Conservation (phyloP, 1,284 basidiomycete species). For the Ustilago sp. region DNA sequence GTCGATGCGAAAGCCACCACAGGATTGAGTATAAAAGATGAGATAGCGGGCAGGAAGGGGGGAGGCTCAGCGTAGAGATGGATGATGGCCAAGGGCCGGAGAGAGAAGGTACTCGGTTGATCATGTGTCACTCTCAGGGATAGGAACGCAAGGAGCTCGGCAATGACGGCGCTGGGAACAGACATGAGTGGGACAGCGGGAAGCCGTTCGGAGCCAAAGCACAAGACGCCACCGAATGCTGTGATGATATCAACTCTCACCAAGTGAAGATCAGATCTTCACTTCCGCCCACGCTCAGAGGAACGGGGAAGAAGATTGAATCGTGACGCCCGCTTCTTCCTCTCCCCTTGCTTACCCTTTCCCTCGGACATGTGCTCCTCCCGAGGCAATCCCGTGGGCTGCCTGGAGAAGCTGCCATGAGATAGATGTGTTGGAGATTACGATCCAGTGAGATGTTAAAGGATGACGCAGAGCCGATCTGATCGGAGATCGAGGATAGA, state of each 20-base stretch:
- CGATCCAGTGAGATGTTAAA: too few relatives aligned
- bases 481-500: too few relatives aligned
- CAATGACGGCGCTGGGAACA: constrained; percentile 4
- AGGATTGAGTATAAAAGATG: too few relatives aligned
- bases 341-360: background rate
- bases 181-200: background rate
- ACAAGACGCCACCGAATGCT: background rate
- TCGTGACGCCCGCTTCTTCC: constrained; percentile 1
- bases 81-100: background rate
- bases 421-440: background rate
- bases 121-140: background rate
- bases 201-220: background rate
- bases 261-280: background rate
- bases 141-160: background rate
- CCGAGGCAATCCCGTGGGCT: constrained; percentile 8
- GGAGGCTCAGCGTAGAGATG: background rate
- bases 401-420: background rate
- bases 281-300: background rate
- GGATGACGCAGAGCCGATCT: too few relatives aligned
- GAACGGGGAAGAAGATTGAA: constrained; percentile 4
- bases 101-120: too few relatives aligned
- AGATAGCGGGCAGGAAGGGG: background rate
- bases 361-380: background rate
- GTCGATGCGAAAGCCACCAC: background rate
- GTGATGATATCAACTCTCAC: background rate